These are phyloP conservation scores for Abortiporus biennis DNA, from an alignment of 1,284 basidiomycete genomes.

Conservation along the genomic window DNA sequence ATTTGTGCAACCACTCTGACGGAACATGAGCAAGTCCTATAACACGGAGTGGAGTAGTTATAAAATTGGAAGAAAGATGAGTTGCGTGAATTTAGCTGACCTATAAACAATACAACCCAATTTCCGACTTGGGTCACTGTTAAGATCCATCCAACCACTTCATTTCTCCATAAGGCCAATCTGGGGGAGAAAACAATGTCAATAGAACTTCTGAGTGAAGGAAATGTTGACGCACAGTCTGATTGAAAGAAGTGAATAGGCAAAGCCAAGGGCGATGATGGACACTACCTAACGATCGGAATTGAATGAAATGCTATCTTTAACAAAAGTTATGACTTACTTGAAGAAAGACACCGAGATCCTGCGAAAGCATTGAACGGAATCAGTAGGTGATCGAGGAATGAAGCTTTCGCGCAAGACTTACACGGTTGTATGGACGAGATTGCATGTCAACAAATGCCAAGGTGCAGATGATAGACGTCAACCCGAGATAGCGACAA, in stretches of 20 bases:
- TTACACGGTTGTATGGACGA: neutral
- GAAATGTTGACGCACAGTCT: slow-evolving; percentile 1
- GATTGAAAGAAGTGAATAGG: neutral
- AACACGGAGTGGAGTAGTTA: neutral
- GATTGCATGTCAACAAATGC: neutral
- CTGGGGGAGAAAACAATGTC: neutral
- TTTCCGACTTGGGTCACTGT: neutral
- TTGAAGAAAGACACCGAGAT: neutral
- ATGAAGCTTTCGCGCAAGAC: too few relatives aligned
- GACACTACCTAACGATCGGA: neutral
- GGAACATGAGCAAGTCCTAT: neutral
- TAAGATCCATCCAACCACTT: neutral
- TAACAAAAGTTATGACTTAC: neutral
- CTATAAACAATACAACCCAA: neutral
- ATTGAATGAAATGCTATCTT: neutral
- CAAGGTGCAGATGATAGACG: neutral
- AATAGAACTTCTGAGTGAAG: neutral
- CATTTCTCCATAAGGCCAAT: neutral
- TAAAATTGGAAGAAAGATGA: neutral
- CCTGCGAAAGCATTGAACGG: neutral
- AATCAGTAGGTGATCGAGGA: neutral
- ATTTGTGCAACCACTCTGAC: neutral
- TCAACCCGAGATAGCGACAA: neutral
- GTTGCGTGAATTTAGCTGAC: neutral
- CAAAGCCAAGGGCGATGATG: neutral